phyloP scores from a whole-genome alignment of 805 yeast genomes.

The Jamesozyma hellenica region DNA sequence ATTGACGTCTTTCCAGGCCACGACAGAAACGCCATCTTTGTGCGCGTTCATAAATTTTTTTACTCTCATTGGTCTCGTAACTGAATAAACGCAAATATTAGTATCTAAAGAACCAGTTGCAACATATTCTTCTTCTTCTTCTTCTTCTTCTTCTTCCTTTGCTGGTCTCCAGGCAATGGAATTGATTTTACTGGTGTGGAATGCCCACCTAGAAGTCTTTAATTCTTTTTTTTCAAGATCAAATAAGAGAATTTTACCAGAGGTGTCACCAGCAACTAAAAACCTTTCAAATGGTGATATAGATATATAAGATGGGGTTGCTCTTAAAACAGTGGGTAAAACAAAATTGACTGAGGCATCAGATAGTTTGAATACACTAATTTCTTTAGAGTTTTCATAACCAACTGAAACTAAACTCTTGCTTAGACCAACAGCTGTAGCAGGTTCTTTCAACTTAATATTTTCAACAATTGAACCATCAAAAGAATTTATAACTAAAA shows the following conservation, averaged over 20 bases:
- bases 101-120: constrained; percentile 82
- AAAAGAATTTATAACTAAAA: constrained; percentile 28
- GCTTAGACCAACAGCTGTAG: constrained; percentile 39
- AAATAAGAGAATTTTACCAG: constrained; percentile 79
- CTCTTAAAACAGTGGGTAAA: constrained; percentile 39
- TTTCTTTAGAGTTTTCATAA: constrained; percentile 31
- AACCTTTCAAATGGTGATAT: constrained; percentile 61
- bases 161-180: constrained; percentile 59
- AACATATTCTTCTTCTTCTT: constrained; percentile 49
- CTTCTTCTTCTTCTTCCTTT: constrained; percentile 39
- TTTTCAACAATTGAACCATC: constrained; percentile 26
- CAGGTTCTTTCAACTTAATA: constrained; percentile 30
- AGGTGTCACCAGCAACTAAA: constrained; percentile 76
- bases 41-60: constrained; percentile 71
- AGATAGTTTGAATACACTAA: constrained; percentile 33
- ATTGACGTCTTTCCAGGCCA: constrained; percentile 50
- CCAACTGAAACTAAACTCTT: constrained; percentile 41
- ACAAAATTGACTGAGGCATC: constrained; percentile 26
- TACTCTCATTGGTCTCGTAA: constrained; percentile 66
- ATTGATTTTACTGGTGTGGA: constrained; percentile 77
- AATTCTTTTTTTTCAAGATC: constrained; percentile 43
- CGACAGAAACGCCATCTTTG: constrained; percentile 73
- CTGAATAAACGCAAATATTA: constrained; percentile 68
- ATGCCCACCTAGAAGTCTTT: constrained; percentile 87
- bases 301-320: constrained; percentile 51